Evolutionary conservation across 2,329 filamentous ascomycete species (phyloP), one percentile per base, ranked within the genome.

Genomic region (Teratosphaeria nubilosa): DNA sequence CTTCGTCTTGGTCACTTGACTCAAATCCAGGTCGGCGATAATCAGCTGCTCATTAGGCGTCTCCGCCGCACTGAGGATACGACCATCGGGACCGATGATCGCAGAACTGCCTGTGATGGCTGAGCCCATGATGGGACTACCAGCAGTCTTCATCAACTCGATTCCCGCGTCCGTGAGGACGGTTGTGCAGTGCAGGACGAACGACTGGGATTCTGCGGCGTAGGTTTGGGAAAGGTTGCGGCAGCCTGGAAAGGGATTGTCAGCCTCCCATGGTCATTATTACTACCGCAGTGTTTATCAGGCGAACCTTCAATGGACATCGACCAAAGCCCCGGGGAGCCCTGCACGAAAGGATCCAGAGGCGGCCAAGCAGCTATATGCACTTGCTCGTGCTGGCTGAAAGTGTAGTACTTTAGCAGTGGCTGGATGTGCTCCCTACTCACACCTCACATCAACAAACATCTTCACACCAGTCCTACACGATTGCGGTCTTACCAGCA

Each of bases 201-300:
- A 85, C 0, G 78, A 69, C 9, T 74, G 73, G 1, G 78, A 76
- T 65, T 86, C 83, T 9, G 85, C 77, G 1, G 82, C 82, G 62
- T 84, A 83, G 0, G 77, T 75, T 60, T 79, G 78, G 0, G 80
- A 78, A 1, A 82, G 70, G 51, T 65, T 74, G 31, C 73, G 74
- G 58, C 73, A 76, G 4, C 74, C 74, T 69, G 48, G 6, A 14
- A 31, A 72, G 11, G 22, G 48, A 14, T 11, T 34, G 34, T 41
- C 34, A 41, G 34, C 27, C n/a, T n/a, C n/a, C n/a, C n/a, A n/a
- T n/a, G n/a, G n/a, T n/a, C n/a, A n/a, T n/a, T n/a, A n/a, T n/a
- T n/a, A n/a, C n/a, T n/a, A n/a, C n/a, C n/a, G n/a, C n/a, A n/a
- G n/a, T n/a, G n/a, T n/a, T n/a, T n/a, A n/a, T n/a, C n/a, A n/a